phyloP scores from a whole-genome alignment of 2,329 filamentous ascomycete genomes.

The Hypomyces rosellus region DNA sequence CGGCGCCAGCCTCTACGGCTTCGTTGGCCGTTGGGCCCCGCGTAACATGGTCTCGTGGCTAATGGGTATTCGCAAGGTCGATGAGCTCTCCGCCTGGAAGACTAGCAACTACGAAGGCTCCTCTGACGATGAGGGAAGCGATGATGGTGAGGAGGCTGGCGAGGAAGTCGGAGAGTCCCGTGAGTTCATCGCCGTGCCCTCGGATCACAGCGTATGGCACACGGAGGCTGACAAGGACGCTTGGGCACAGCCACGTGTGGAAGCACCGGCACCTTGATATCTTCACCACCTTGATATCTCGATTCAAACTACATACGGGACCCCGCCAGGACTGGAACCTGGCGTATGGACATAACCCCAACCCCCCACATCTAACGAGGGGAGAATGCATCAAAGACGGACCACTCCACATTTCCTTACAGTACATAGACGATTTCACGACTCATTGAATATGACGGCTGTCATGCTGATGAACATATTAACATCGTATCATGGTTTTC shows the following conservation, averaged over 20 bases:
- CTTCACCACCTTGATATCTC: too few species aligned
- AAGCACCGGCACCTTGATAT: neutral
- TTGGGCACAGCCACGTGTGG: constrained; percentile 2
- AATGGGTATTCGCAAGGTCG: constrained; percentile 69
- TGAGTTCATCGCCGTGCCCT: constrained; percentile 47
- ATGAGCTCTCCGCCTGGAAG: constrained; percentile 51
- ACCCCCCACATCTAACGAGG: constrained; percentile 10
- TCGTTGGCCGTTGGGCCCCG: constrained; percentile 78
- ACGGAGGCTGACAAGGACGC: constrained; percentile 25
- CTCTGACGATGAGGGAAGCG: constrained; percentile 29
- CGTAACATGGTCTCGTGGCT: constrained; percentile 80
- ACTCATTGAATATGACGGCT: constrained; percentile 5
- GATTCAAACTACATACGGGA: too few species aligned
- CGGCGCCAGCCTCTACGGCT: constrained; percentile 75
- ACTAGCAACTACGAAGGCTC: constrained; percentile 34
- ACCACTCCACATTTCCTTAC: constrained; percentile 6
- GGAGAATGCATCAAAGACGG: constrained; percentile 7
- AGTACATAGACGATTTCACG: constrained; percentile 11
- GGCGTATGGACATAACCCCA: constrained; percentile 2
- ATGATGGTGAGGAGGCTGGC: constrained; percentile 23
- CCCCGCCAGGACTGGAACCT: constrained; percentile 1
- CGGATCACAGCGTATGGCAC: constrained; percentile 35
- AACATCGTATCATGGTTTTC: too few species aligned
- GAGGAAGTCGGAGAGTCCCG: constrained; percentile 22
- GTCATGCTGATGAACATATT: too few species aligned